Base-by-base conservation (phyloP, 2,329 filamentous ascomycete species). In the Thelonectria olida region DNA sequence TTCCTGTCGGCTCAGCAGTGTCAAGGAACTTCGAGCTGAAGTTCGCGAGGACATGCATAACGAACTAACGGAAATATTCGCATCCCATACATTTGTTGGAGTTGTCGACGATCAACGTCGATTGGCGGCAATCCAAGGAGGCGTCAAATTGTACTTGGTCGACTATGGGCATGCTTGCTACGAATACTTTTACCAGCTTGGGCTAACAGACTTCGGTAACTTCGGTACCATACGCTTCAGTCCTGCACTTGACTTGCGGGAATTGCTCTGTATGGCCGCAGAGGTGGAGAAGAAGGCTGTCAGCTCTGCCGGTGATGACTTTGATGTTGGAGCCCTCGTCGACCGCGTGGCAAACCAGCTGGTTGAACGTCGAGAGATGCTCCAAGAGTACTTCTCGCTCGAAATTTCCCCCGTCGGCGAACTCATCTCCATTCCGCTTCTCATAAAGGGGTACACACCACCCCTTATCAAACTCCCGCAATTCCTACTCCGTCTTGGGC, bases 141-240 rank as follows among this genome's bases (percentile, higher is more conserved):
- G 95, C 13, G 91, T 98, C 8, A 97, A 94, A 74, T 85, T 99
- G 7, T 97, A 92, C 75, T 86, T 99, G 20, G 84, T 99, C 53
- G 96, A 99, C 77, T 99, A 99, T 73, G 96, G 93, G 10, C 89
- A 95, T 74, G 81, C 92, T 1, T 92, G 88, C 75, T 91, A 89
- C 63, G 95, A 98, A 70, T 96, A 95, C 75, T 96, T 98, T 76
- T 99, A 99, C 79, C 96, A 99, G 78, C 80, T 98, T 19, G 95
- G 93, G 0, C 85, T 99, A 34, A 97, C 93, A 0, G 93, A 99
- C 73, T 99, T 99, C 78, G 93, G 91, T 2, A 99, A 99, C 74
- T 97, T 97, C 72, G 96, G 96, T 3, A 78, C 83, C 20, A 93
- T 99, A 60, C 88, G 87, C 10, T 93, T 99, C 70, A 86, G 88